Base-by-base conservation (phyloP, 2,329 filamentous ascomycete genomes). In the Ophidiomyces ophidiicola region DNA sequence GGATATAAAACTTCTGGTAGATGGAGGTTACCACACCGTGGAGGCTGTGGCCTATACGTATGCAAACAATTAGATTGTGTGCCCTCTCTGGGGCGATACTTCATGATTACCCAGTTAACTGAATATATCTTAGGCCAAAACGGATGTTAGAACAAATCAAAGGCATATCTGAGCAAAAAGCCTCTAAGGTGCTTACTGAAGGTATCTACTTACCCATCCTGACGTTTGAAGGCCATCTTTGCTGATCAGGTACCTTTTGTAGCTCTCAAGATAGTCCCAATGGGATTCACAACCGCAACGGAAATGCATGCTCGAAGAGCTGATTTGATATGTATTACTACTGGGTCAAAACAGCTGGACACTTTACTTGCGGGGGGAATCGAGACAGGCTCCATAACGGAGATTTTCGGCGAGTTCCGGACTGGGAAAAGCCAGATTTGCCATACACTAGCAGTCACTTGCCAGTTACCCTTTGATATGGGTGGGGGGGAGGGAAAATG, bases 401-500 rank as follows among this genome's bases (percentile, higher is more conserved):
- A 98, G 62, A 80, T 98, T 3, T 98, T 98, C 56, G 90, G 90
- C 56, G 90, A 98, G 61, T 98, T 98, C 57, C 75, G 90, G 52
- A 98, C 90, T 0, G 92, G 90, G 60, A 98, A 98, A 66, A 94
- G 86, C 67, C 90, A 98, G 62, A 88, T 98, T 42, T 98, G 90
- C 53, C 92, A 98, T 59, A 98, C 90, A 0, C 71, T 98, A n/a
- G 90, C 92, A 0, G 90, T 98, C 20, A 98, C 90, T 32, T 98
- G 92, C 57, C 90, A 98, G 61, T 62, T 98, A 30, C 90, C 90
- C 1, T 96, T 98, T 57, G 90, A 98, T 56, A 96, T 96, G 88
- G 92, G 90, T 38, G 90, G 90, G 41, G 90, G 92, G 20, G 90
- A 98, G 63, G 90, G 90, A 32, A 98, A 98, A 59, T 98, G 92